Base-by-base conservation (phyloP, 768 basidiomycete species). In the Lyophyllum shimeji region DNA sequence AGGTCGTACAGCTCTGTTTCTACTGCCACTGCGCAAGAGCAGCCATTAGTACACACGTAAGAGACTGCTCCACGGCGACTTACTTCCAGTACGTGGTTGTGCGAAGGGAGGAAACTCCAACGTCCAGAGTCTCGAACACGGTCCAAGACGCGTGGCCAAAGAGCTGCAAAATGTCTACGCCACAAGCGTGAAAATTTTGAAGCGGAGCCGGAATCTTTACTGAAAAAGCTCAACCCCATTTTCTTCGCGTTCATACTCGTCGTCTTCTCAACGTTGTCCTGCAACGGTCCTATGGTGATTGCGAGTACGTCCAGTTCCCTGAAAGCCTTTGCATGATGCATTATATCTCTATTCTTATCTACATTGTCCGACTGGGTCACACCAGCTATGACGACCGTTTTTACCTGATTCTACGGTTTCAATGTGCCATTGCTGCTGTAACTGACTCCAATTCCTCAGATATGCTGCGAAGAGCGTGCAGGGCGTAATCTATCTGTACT, bases 1-100 rank as follows among this genome's bases (percentile, higher is more conserved):
- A 95, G 74, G 39, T 96, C 93, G 69, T 98, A 98, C 40, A 95
- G 80, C 51, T 82, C 83, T n/a, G 83, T 88, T 74, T 92, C 88
- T 13, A 85, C 73, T 46, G 86, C 75, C 87, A 90, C 86, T 89
- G 56, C 23, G 34, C 27, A 48, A 46, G 34, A 31, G 18, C 25
- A 20, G 18, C 18, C 24, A 33, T 50, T n/a, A 45, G 31, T 18
- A 45, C 21, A 51, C 17, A 20, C 39, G 11, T 1, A 25, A 8
- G 13, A 46, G 45, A 15, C 8, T 24, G 17, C 34, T 21, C 11
- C 2, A 17, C 6, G 46, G 20, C 7, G 9, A 53, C 46, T 48
- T 20, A 60, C 59, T 60, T 23, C 42, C 44, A 2, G 40, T 34
- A 34, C 4, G 43, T 37, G 31, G 37, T 29, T 50, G 24, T 52